Base-by-base conservation (phyloP, 768 basidiomycete genomes). In the Mycena rosella region DNA sequence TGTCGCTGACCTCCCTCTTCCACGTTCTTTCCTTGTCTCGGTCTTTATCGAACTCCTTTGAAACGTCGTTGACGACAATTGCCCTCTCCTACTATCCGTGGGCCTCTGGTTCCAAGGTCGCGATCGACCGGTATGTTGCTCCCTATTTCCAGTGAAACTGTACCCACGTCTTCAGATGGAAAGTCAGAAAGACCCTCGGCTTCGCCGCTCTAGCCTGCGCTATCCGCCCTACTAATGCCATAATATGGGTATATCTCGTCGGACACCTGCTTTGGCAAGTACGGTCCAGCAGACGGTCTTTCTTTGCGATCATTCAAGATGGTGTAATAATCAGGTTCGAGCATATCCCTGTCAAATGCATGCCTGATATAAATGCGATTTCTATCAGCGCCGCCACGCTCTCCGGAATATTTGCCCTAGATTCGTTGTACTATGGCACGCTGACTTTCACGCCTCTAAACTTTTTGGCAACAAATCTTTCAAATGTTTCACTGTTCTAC, bases 11-110 rank as follows among this genome's bases (percentile, higher is more conserved):
- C 1, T 96, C 94, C 6, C 88, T 97, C 75, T 99, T 98, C 81
- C 88, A 99, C 78, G 88, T 87, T 0, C 84, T 96, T 58, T 87
- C 94, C 1, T 82, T 98, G 27, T 92, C 96, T 5, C 87, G 98
- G 38, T 94, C 96, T 0, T 81, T 99, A 58, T 96, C 95, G 32
- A 99, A 98, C 76, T 96, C 96, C 15, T 80, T 96, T 29, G 98
- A 99, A 75, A 96, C 96, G 0, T 89, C 94, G 0, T 79, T 99
- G 47, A 92, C 93, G 0, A 90, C 90, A 0, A 78, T 92, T 45
- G 96, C 96, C 1, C 85, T 97, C 61, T 81, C 83, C 15, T 86
- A 86, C 74, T 98, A 93, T 79, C 96, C 92, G 0, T 94, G 92
- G 92, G 81, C 86, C 67, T 76, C 78, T 20, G 81, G 77, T 63